Base-by-base conservation (phyloP, 2,329 filamentous ascomycete species). In the Tolypocladium sp. region DNA sequence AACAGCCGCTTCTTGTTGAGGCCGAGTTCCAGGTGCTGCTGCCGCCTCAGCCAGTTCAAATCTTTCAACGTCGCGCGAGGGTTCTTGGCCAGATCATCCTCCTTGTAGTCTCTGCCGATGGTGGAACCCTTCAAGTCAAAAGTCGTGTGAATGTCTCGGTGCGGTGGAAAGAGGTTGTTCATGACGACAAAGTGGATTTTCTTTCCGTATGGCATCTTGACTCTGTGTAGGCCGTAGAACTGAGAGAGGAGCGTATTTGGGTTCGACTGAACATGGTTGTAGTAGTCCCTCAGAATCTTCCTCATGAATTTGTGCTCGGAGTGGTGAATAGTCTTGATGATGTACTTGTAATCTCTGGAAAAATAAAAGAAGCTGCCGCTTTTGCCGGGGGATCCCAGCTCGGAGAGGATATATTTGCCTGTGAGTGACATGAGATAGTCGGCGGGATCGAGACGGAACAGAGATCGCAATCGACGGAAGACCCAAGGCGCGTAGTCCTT, bases 401-500 rank as follows among this genome's bases (percentile, higher is more conserved):
- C 94, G 6, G 94, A 97, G 64, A 99, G 82, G 58, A 99, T 97
- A 75, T 99, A 99, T 77, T 99, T 99, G 74, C 92, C 94, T 17
- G 94, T 97, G 69, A 99, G 78, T 9, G 94, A 99, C 86, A 99
- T 95, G 62, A 99, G 85, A 72, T 99, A 99, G 74, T 99, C 94
- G 66, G 93, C 94, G 27, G 94, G 94, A 71, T 99, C 94, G 58
- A 97, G 84, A 67, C 89, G 86, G 78, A 99, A 99, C 63, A 88
- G 89, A 55, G 86, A 80, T 65, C 94, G 90, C 51, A 99, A 82
- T 75, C 92, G 91, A 68, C 94, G 91, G 76, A 99, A 99, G 60
- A 99, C 94, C 92, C 93, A 97, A 59, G 94, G 94, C n/a, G 93
- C 93, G 74, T 99, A 99, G 77, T 99, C 94, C 78, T 99, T 99